Percentiles rank a stretch among this genome's conserved stretches.
Evolutionary conservation across 441 rosid species (phyloP).

Genomic region (Gossypium schwendimanii): DNA sequence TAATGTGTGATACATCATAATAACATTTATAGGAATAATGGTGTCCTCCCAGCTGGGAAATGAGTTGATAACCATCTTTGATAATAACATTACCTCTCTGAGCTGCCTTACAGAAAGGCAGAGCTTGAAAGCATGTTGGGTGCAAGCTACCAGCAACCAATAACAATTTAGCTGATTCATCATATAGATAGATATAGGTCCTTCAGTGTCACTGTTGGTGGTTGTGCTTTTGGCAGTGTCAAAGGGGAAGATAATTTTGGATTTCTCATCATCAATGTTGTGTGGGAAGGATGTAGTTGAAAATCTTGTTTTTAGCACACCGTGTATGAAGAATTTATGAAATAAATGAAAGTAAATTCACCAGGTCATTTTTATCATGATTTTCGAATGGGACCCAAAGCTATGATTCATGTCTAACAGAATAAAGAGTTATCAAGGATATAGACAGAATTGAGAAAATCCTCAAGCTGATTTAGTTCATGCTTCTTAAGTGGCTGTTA

Average conservation of each 20-base stretch:
- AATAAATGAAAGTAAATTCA: background rate
- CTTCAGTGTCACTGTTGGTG: background rate
- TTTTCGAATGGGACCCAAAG: background rate
- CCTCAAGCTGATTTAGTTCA: background rate
- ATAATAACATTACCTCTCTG: background rate
- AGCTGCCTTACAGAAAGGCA: slow-evolving; percentile 6
- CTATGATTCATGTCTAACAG: background rate
- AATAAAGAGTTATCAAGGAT: background rate
- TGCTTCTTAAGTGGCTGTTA: background rate
- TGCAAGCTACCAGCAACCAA: background rate
- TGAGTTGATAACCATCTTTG: background rate
- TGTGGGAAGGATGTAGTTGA: background rate
- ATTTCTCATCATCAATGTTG: background rate
- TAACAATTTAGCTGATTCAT: slow-evolving; percentile 8
- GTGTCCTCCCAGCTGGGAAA: background rate
- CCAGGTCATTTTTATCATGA: background rate
- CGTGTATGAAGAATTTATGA: background rate
- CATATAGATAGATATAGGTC: background rate
- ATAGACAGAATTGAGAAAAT: background rate
- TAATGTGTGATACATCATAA: background rate
- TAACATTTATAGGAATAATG: background rate
- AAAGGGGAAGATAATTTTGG: background rate
- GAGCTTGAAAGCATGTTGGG: background rate
- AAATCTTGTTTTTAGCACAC: background rate
- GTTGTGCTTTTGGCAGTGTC: background rate